These are phyloP conservation scores for Aspergillus transmontanensis DNA, from an alignment of 2,329 filamentous ascomycete species.

Conservation along the genomic window DNA sequence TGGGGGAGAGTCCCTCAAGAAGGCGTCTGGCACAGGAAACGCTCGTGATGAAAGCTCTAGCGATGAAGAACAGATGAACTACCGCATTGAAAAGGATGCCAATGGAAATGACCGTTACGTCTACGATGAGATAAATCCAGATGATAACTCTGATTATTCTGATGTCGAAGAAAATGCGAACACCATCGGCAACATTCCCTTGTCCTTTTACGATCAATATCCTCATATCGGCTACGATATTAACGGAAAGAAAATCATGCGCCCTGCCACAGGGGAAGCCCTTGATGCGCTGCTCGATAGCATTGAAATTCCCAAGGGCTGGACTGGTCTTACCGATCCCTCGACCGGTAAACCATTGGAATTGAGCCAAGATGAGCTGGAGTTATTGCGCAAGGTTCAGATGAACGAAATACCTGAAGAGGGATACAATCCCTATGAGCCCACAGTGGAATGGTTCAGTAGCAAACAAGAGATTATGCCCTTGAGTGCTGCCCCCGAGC, in stretches of 20 bases:
- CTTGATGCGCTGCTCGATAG: slow-evolving; percentile 91
- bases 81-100: slow-evolving; percentile 72
- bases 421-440: slow-evolving; percentile 90
- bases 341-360: slow-evolving; percentile 90
- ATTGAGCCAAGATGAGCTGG: slow-evolving; percentile 82
- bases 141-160: slow-evolving; percentile 94
- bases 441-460: slow-evolving; percentile 92
- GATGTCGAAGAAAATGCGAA: slow-evolving; percentile 79
- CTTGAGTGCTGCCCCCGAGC: slow-evolving; percentile 88
- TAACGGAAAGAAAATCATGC: slow-evolving; percentile 97
- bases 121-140: slow-evolving; percentile 89
- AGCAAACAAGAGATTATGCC: slow-evolving; percentile 92
- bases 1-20: slow-evolving; percentile 44
- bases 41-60: slow-evolving; percentile 21
- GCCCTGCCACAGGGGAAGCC: slow-evolving; percentile 89
- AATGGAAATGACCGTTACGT: slow-evolving; percentile 89
- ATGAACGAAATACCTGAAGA: slow-evolving; percentile 85
- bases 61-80: slow-evolving; percentile 54
- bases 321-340: slow-evolving; percentile 94
- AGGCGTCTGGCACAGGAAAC: slow-evolving; percentile 33
- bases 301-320: slow-evolving; percentile 95
- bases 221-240: slow-evolving; percentile 99
- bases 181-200: slow-evolving; percentile 91
- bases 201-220: slow-evolving; percentile 95
- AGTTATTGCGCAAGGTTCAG: slow-evolving; percentile 84